Conservation (phyloP, 495 filamentous ascomycete species). For the Oidiodendron maius region DNA sequence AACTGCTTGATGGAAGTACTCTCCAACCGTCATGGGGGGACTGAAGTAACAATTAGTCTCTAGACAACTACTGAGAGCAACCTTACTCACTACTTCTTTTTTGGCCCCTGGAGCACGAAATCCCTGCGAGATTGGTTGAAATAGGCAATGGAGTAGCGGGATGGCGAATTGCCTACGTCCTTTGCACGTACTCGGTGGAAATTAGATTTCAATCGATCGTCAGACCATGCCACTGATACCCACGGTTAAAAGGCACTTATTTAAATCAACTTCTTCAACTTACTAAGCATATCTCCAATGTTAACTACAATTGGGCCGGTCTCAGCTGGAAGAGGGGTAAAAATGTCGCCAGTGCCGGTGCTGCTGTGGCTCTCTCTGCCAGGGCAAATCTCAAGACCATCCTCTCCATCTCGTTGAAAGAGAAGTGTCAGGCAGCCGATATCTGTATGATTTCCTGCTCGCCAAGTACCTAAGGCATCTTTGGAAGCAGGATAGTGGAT, state of each 20-base stretch:
- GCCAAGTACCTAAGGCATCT: conserved; percentile 29
- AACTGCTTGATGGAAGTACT: no score
- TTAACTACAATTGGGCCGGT: conserved; percentile 60
- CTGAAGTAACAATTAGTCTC: no score
- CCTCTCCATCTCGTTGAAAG: conserved; percentile 59
- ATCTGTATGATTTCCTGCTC: conserved; percentile 60
- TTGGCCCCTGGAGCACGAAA: conserved; percentile 52
- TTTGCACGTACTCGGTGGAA: conserved; percentile 40
- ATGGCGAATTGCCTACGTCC: conserved; percentile 46
- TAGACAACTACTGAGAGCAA: no score
- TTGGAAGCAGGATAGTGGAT: conserved; percentile 49
- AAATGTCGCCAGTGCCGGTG: conserved; percentile 52
- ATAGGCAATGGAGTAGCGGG: conserved; percentile 58
- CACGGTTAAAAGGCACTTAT: no score
- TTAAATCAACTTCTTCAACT: no score
- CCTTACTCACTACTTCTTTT: conserved; percentile 62
- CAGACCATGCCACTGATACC: conserved; percentile 61
- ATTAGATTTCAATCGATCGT: conserved; percentile 62
- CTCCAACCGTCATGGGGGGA: no score
- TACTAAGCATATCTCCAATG: conserved; percentile 62
- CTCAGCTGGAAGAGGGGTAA: conserved; percentile 54
- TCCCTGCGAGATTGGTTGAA: conserved; percentile 61
- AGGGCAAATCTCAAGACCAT: conserved; percentile 60
- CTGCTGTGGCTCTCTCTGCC: conserved; percentile 55
- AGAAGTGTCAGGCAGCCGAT: conserved; percentile 59